Base-by-base conservation (phyloP, 306 rosid species). In the Acmispon strigosus region DNA sequence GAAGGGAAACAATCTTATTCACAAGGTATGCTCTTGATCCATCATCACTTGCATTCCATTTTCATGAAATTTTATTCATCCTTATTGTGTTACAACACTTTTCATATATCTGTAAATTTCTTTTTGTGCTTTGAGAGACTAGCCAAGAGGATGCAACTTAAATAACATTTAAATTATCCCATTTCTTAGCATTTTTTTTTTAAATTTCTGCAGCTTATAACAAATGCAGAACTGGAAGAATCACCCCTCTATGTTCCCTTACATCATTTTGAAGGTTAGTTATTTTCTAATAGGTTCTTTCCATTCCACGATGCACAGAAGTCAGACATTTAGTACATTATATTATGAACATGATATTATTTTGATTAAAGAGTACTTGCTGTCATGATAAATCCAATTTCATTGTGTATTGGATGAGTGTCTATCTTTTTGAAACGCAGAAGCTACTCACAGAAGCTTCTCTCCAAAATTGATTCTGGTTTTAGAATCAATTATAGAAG, bases 191-290 rank as follows among this genome's bases (percentile, higher is more conserved):
- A 42, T 1, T 7, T 12, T 9, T 2, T 36, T 9, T 36, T 55
- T 27, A 4, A 27, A 32, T 16, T 18, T 37, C 13, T 84, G 86
- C 97, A 93, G 98, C 81, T 87, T 14, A 12, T 93, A 44, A 70
- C 94, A 39, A 48, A 88, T 83, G 96, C 98, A n/a, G 89, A 83
- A 53, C 18, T 93, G 41, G 90, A 88, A 74, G 97, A 88, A 63
- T 7, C 88, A 13, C 98, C 98, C 5, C 82, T 83, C 32, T 90
- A 62, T 74, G 83, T 78, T 61, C 96, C 97, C 53, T 42, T 73
- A 12, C 98, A 93, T 87, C 80, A 86, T 14, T 83, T 81, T 69
- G 84, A 88, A 69, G 93, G 98, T 88, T 18, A 73, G 85, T 53
- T 66, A 42, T 69, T 62, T 76, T 29, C 62, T 68, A 48, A 14